These are phyloP conservation scores for Spencermartinsiella ligniputridi DNA, from an alignment of 1,139 yeast species.

Conservation along the genomic window DNA sequence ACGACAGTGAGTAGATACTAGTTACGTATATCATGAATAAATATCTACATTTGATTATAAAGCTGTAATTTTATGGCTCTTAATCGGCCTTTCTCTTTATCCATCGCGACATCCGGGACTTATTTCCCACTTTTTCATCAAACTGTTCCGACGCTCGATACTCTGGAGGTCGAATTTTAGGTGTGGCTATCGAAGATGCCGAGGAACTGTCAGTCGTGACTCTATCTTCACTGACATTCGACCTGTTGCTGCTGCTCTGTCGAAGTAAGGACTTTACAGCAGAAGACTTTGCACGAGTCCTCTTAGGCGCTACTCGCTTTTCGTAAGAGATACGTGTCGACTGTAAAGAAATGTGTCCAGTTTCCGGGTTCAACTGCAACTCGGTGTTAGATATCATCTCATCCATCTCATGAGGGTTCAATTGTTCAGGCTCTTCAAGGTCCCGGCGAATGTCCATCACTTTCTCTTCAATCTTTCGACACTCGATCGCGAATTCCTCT, in stretches of 20 bases:
- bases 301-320: neutral
- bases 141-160: neutral
- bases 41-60: too few species aligned
- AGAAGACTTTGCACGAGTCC: neutral
- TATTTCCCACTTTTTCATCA: neutral
- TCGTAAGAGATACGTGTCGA: neutral
- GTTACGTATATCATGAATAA: neutral
- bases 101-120: neutral
- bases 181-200: neutral
- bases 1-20: neutral
- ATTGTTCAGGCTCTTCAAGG: neutral
- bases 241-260: conserved; percentile 1
- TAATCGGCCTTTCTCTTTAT: neutral
- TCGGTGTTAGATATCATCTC: conserved; percentile 12
- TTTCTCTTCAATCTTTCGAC: neutral
- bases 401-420: conserved; percentile 7
- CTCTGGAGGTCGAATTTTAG: neutral
- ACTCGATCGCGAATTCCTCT: neutral
- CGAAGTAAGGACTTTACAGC: neutral
- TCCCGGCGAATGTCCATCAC: neutral
- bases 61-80: neutral
- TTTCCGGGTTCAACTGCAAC: conserved; percentile 12
- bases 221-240: neutral
- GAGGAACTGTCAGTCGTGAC: neutral
- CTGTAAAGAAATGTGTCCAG: conserved; percentile 11